Conservation (phyloP, 2,329 filamentous ascomycete species). For the Leptosphaerulina australis region DNA sequence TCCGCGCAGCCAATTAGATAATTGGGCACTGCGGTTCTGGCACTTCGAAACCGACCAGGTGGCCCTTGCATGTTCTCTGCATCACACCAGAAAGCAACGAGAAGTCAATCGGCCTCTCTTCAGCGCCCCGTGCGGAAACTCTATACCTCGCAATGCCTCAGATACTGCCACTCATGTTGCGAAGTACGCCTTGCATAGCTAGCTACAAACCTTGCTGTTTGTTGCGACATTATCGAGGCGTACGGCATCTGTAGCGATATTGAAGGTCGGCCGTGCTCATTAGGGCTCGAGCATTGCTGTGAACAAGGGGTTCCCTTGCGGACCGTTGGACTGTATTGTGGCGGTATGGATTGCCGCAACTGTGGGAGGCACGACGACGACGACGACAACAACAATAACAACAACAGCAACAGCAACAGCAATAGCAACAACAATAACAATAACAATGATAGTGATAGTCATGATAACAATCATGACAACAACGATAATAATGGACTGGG, state of each 20-base stretch:
- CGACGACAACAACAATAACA: neutral
- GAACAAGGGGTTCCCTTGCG: constrained; percentile 23
- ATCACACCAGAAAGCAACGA: constrained; percentile 15
- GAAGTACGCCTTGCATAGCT: constrained; percentile 9
- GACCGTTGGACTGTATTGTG: constrained; percentile 13
- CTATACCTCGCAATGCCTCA: constrained; percentile 13
- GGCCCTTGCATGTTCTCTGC: constrained; percentile 19
- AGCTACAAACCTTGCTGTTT: constrained; percentile 13
- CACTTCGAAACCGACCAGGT: constrained; percentile 17
- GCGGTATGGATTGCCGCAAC: too few relatives aligned
- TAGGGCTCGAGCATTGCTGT: constrained; percentile 19
- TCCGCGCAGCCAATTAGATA: constrained; percentile 38
- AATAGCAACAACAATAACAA: too few relatives aligned
- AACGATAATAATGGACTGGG: too few relatives aligned
- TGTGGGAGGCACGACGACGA: too few relatives aligned
- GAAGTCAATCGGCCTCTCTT: constrained; percentile 2
- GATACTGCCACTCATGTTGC: constrained; percentile 2
- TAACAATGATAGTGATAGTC: too few relatives aligned
- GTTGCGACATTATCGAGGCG: constrained; percentile 3
- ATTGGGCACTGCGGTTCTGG: constrained; percentile 15
- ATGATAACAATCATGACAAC: too few relatives aligned
- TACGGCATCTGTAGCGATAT: constrained; percentile 14
- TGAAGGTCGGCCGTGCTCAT: constrained; percentile 7
- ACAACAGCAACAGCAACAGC: constrained; percentile 4
- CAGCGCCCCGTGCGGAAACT: constrained; percentile 19